Percentiles rank a stretch among this genome's conserved stretches.
Evolutionary conservation across 345 rosid species (phyloP).

Genomic region (Stellera chamaejasme): DNA sequence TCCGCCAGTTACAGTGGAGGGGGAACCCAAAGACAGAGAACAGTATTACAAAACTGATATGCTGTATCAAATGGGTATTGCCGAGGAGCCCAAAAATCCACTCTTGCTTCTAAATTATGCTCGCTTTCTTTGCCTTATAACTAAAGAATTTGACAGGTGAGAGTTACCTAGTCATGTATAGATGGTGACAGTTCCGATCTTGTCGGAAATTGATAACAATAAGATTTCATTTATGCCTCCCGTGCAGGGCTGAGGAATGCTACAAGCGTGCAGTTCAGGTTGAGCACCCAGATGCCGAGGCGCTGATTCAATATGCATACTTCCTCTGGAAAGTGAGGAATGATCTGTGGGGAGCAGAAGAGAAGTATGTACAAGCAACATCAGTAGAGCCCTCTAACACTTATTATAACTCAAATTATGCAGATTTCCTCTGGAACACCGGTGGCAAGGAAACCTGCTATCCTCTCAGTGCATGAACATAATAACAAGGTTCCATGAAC

Average conservation of each 20-base stretch:
- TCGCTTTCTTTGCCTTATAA: constrained; percentile 46
- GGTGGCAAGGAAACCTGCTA: constrained; percentile 63
- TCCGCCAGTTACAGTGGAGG: constrained; percentile 23
- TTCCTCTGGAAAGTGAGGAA: constrained; percentile 55
- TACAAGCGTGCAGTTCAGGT: constrained; percentile 44
- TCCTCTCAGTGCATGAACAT: constrained; percentile 17
- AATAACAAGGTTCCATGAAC: no score
- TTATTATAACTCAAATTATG: constrained; percentile 44
- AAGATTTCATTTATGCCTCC: not conserved
- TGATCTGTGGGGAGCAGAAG: constrained; percentile 70
- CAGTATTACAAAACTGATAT: constrained; percentile 44
- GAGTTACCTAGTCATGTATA: no score
- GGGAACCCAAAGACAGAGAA: constrained; percentile 37
- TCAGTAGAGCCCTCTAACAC: constrained; percentile 41
- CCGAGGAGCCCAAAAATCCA: constrained; percentile 46
- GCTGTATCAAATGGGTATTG: constrained; percentile 39
- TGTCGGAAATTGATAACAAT: not conserved
- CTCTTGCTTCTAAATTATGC: constrained; percentile 59
- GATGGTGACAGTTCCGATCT: not conserved
- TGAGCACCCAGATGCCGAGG: constrained; percentile 49
- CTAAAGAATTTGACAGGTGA: constrained; percentile 51
- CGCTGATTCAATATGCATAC: constrained; percentile 42
- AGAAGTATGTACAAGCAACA: constrained; percentile 48
- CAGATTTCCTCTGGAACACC: constrained; percentile 57
- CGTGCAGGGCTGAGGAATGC: constrained; percentile 50